Percentiles rank a stretch among this genome's conserved stretches.
Conservation (phyloP, 192 early-diverging fungal species). For the Thamnidium elegans region DNA sequence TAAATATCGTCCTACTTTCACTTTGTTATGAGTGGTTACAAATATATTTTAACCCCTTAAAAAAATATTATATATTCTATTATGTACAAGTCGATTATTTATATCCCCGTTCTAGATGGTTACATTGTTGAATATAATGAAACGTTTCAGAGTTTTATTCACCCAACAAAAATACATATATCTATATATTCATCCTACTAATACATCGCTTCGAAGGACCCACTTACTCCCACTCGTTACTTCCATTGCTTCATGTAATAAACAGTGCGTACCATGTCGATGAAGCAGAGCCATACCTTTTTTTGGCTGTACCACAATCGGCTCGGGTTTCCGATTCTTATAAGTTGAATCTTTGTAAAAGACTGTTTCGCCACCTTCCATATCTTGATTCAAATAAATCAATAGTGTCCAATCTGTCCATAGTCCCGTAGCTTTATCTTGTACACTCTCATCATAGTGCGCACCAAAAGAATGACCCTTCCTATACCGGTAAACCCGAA, state of each 20-base stretch:
- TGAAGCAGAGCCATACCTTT: constrained; percentile 42
- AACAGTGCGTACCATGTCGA: constrained; percentile 38
- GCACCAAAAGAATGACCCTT: constrained; percentile 37
- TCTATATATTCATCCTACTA: constrained; percentile 22
- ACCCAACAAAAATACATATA: no score
- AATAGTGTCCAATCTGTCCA: constrained; percentile 45
- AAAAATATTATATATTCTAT: no score
- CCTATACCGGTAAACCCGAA: constrained; percentile 43
- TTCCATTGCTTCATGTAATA: constrained; percentile 43
- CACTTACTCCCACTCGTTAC: constrained; percentile 40
- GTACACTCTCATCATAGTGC: constrained; percentile 45
- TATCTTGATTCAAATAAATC: constrained; percentile 40
- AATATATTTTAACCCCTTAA: no score
- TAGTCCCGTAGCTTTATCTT: constrained; percentile 27
- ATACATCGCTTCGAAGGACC: constrained; percentile 42
- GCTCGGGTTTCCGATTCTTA: constrained; percentile 23
- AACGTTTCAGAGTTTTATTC: no score
- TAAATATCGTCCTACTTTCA: no score
- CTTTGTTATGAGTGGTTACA: no score
- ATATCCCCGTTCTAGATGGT: no score
- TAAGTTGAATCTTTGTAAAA: constrained; percentile 32
- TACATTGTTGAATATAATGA: no score
- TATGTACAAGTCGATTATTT: no score
- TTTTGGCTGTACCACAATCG: constrained; percentile 30
- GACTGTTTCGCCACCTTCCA: constrained; percentile 44